Evolutionary conservation across 805 yeast species (phyloP), one percentile per base, ranked within the genome.

Genomic region (Komagataella phaffii): DNA sequence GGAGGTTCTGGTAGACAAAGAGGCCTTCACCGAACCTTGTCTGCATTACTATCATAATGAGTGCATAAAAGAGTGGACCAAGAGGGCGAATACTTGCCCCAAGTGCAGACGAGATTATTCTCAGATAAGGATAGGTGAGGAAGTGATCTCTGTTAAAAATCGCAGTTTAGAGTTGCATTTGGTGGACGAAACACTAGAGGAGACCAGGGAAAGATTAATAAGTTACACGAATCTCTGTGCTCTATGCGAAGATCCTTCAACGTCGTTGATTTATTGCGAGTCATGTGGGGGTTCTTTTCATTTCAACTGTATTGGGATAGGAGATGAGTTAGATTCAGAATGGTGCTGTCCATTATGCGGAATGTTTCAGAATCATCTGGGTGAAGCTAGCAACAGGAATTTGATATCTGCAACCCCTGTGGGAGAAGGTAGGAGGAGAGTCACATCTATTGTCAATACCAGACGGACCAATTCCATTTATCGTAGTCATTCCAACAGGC

Each of bases 81-180:
- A 61, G 51, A 58, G 65, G 53, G 68, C 69, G 17, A 66, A 65
- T 46, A 63, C 67, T 12, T 66, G 71, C 49, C 70, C 72, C 6
- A 60, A 64, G 51, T 67, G 72, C 51, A 57, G 71, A 30, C 40
- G 40, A 8, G 14, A 14, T 30, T 30, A 30, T 30, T 30, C n/a
- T 30, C 40, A 30, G 40, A 30, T 30, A 30, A 30, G 46, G 14
- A 17, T 24, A 30, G 40, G 44, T 23, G 40, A 45, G n/a, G 43
- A 30, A n/a, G 21, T 24, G 23, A 45, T 48, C 12, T 23, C 48
- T 10, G 50, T 49, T 48, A 61, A 59, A 23, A 58, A 57, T 47
- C 53, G 47, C n/a, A 49, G 56, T 18, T 17, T 18, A 4, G 18
- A 14, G 14, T 18, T 6, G 30, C 14, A 14, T 14, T 19, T 17